Evolutionary conservation across 2,329 filamentous ascomycete species (phyloP).

Genomic region (Pochonia chlamydosporia): DNA sequence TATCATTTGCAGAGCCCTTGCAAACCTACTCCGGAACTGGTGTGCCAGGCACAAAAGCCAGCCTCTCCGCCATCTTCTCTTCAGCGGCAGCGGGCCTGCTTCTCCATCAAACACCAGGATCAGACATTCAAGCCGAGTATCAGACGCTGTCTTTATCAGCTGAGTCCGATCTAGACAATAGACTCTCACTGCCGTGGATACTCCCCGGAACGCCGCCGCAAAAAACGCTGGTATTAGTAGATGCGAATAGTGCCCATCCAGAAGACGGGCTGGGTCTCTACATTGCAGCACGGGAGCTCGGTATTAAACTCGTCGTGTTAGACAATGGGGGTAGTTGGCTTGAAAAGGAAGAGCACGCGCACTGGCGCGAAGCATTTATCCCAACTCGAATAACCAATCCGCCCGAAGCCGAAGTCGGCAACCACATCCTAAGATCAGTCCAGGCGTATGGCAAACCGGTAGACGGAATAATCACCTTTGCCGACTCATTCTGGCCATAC

Average conservation of each 20-base stretch:
- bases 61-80: constrained; percentile 2
- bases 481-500: constrained; percentile 1
- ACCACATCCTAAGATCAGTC: constrained; percentile 2
- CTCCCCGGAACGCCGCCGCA: not conserved
- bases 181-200: constrained; percentile 3
- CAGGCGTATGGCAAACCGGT: constrained; percentile 7
- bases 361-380: constrained; percentile 9
- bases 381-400: constrained; percentile 4
- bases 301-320: constrained; percentile 5
- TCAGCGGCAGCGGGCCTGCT: constrained; percentile 3
- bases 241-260: constrained; percentile 2
- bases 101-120: not conserved
- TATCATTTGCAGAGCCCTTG: constrained; percentile 8
- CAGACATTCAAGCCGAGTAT: not conserved
- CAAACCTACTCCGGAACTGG: constrained; percentile 1
- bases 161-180: constrained; percentile 6
- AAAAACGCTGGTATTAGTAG: constrained; percentile 3
- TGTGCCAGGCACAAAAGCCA: too few species aligned
- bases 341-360: constrained; percentile 5
- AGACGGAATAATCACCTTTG: constrained; percentile 8
- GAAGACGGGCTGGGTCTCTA: constrained; percentile 1
- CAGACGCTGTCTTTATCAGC: constrained; percentile 1
- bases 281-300: constrained; percentile 4
- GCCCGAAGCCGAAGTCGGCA: constrained; percentile 4
- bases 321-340: constrained; percentile 8